phyloP scores from a whole-genome alignment of 208 protist species.

The Trypanosoma scelopori region DNA sequence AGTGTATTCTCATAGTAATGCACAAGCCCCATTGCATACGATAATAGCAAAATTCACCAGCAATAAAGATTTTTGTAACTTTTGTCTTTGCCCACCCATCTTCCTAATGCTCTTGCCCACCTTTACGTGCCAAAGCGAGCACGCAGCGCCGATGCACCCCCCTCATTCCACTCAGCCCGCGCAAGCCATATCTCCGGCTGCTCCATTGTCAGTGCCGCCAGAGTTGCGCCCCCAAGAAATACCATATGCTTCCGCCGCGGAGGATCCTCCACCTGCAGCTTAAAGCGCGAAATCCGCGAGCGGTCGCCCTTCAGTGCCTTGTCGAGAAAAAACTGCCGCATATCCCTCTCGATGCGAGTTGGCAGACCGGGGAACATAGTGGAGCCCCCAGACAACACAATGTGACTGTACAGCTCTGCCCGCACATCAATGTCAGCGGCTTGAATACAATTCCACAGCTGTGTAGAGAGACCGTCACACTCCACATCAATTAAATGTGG shows the following conservation, averaged over 20 bases:
- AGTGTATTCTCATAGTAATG: too few relatives aligned
- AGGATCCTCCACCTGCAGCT: conserved; percentile 94
- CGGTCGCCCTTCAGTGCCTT: conserved; percentile 90
- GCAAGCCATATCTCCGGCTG: conserved; percentile 59
- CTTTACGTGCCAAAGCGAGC: conserved; percentile 31
- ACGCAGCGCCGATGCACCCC: conserved; percentile 27
- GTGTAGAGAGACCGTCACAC: conserved; percentile 78
- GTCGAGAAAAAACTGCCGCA: conserved; percentile 88
- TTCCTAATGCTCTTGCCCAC: background rate
- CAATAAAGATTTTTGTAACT: background rate
- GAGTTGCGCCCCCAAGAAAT: conserved; percentile 95
- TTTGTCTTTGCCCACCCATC: too few relatives aligned
- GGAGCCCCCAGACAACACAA: conserved; percentile 97
- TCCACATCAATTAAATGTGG: conserved; percentile 94
- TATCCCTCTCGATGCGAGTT: conserved; percentile 94
- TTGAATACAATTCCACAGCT: conserved; percentile 96
- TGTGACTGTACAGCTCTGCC: conserved; percentile 93
- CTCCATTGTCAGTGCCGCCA: conserved; percentile 95
- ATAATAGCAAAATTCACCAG: background rate
- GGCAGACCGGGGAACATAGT: conserved; percentile 98
- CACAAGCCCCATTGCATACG: background rate
- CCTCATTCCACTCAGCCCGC: conserved; percentile 43
- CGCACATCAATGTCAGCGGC: conserved; percentile 61
- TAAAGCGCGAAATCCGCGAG: conserved; percentile 68
- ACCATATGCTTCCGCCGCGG: conserved; percentile 97